phyloP scores from a whole-genome alignment of 441 rosid genomes.

The Corymbia calophylla region DNA sequence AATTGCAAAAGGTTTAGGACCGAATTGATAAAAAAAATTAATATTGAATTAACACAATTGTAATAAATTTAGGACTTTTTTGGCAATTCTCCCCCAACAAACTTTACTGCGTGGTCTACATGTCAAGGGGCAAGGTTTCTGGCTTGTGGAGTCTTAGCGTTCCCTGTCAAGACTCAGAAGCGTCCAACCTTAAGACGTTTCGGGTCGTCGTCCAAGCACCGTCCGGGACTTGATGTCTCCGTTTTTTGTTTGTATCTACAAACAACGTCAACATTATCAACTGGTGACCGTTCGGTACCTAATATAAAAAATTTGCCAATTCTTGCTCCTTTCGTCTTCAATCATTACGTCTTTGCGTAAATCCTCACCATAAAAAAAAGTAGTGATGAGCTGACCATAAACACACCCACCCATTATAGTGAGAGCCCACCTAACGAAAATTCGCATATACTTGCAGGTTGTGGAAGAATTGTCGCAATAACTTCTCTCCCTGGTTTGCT shows the following conservation, averaged over 20 bases:
- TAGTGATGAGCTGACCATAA: background rate
- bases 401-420: background rate
- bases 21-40: too few relatives aligned
- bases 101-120: background rate
- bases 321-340: background rate
- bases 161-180: background rate
- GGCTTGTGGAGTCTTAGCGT: background rate
- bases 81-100: too few relatives aligned
- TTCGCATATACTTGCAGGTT: background rate
- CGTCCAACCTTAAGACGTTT: background rate
- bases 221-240: background rate
- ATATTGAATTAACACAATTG: too few relatives aligned
- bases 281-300: background rate
- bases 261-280: background rate
- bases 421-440: background rate
- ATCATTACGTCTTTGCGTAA: background rate
- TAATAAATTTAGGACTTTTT: too few relatives aligned
- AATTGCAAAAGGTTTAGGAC: too few relatives aligned
- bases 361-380: background rate
- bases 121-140: background rate
- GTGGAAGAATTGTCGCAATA: background rate
- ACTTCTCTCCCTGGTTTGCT: background rate
- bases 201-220: background rate
- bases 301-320: background rate
- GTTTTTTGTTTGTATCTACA: background rate